Conservation (phyloP, 306 rosid species). For the Argentina anserina region DNA sequence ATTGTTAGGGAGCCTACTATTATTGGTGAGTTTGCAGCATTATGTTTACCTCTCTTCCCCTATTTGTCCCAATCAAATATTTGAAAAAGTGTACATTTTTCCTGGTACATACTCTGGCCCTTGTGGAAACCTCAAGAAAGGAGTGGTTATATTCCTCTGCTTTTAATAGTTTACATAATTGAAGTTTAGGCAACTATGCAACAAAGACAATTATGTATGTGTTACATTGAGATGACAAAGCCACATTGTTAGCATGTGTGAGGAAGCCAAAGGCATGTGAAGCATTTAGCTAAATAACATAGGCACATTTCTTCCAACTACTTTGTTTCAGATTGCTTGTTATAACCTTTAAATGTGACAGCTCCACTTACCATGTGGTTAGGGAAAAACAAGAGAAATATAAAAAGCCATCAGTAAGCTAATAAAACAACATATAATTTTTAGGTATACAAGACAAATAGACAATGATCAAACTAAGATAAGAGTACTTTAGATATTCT, state of each 20-base stretch:
- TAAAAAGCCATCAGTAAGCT: background rate
- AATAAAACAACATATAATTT: background rate
- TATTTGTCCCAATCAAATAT: conserved; percentile 48
- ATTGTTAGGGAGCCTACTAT: conserved; percentile 36
- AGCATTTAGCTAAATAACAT: conserved; percentile 5
- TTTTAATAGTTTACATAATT: background rate
- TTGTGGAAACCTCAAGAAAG: background rate
- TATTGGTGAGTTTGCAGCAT: conserved; percentile 49
- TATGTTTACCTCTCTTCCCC: conserved; percentile 36
- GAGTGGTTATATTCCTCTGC: background rate
- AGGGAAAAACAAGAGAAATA: background rate
- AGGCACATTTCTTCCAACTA: conserved; percentile 25
- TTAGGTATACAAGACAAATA: too few species aligned
- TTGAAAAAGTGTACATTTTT: conserved; percentile 59
- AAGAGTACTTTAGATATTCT: background rate
- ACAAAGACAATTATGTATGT: too few species aligned
- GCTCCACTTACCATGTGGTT: conserved; percentile 18
- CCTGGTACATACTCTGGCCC: conserved; percentile 9
- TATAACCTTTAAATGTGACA: conserved; percentile 14
- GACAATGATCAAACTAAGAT: background rate
- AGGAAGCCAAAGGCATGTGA: conserved; percentile 20
- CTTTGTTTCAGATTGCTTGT: conserved; percentile 23
- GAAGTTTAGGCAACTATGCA: conserved; percentile 4
- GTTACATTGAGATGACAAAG: conserved; percentile 11
- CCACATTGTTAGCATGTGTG: conserved; percentile 16